Evolutionary conservation across 2,329 filamentous ascomycete genomes (phyloP).

Genomic region (Monosporascus cannonballus): DNA sequence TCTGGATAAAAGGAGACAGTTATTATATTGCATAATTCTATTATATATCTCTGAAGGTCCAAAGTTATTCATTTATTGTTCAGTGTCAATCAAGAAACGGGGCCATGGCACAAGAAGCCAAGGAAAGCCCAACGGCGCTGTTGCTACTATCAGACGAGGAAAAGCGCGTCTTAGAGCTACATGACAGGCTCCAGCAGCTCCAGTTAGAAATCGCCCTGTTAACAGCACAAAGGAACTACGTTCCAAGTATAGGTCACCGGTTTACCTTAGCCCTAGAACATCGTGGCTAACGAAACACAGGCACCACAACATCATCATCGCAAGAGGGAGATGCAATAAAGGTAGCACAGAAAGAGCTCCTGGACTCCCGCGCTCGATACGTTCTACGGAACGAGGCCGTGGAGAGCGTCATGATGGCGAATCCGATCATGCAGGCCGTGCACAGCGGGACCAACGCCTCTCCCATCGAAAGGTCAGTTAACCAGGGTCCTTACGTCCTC

Average conservation of each 20-base stretch:
- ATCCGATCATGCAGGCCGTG: conserved; percentile 72
- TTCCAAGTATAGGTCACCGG: conserved; percentile 24
- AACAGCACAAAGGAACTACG: conserved; percentile 37
- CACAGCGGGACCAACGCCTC: conserved; percentile 61
- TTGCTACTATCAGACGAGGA: conserved; percentile 62
- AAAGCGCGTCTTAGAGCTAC: conserved; percentile 58
- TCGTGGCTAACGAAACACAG: not conserved
- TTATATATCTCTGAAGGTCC: too few relatives aligned
- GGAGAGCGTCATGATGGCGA: conserved; percentile 62
- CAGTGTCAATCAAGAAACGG: not conserved
- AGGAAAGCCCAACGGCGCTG: conserved; percentile 23
- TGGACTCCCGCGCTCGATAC: conserved; percentile 66
- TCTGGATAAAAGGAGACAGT: too few relatives aligned
- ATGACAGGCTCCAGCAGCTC: conserved; percentile 65
- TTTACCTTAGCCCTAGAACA: not conserved
- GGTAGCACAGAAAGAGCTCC: conserved; percentile 56
- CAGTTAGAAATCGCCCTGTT: conserved; percentile 67
- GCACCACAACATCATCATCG: conserved; percentile 35
- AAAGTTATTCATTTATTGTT: too few relatives aligned
- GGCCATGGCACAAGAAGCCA: conserved; percentile 20
- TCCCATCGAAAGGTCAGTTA: conserved; percentile 59
- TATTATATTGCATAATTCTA: too few relatives aligned
- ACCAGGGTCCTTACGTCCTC: not conserved
- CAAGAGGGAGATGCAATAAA: conserved; percentile 28
- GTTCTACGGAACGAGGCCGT: conserved; percentile 63